A percentile compares a stretch with the other conserved stretches of the same genome.
Conservation (phyloP, 768 basidiomycete species). For the Mycena vulgaris region DNA sequence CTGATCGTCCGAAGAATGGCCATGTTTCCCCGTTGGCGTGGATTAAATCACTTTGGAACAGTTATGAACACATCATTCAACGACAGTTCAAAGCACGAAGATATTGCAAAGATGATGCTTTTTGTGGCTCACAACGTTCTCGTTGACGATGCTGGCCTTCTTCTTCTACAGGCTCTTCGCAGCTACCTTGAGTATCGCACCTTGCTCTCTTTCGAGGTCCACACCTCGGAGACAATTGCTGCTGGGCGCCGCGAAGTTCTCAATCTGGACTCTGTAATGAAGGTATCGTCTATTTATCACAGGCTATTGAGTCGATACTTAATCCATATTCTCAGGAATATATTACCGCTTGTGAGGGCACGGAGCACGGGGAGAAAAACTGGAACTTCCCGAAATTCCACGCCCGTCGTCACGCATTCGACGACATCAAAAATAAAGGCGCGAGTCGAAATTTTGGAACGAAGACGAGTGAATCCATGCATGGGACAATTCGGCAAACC, state of each 20-base stretch:
- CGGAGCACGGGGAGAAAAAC: conserved; percentile 9
- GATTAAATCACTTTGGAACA: too few relatives aligned
- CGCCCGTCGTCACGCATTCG: conserved; percentile 24
- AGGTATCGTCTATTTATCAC: too few relatives aligned
- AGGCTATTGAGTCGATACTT: neutral
- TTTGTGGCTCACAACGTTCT: too few relatives aligned
- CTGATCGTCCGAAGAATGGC: conserved; percentile 38
- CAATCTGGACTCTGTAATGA: conserved; percentile 36
- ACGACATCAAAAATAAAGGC: conserved; percentile 39
- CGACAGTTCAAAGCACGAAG: conserved; percentile 53
- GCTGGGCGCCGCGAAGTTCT: too few relatives aligned
- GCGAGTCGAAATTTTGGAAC: conserved; percentile 39
- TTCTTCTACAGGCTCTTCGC: too few relatives aligned
- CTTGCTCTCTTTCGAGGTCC: conserved; percentile 48
- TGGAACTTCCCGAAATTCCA: conserved; percentile 43
- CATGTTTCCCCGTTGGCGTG: conserved; percentile 50
- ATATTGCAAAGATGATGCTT: conserved; percentile 53
- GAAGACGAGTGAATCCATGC: too few relatives aligned
- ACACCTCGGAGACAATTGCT: too few relatives aligned
- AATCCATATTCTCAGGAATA: conserved; percentile 3
- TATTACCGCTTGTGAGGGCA: neutral
- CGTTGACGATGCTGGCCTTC: too few relatives aligned
- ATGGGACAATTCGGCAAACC: too few relatives aligned
- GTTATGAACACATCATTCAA: conserved; percentile 47
- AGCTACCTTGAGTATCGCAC: conserved; percentile 50